Percentiles rank a stretch among this genome's conserved stretches.
Evolutionary conservation across 331 rosid species (phyloP).

Genomic region (Malus hybrid): DNA sequence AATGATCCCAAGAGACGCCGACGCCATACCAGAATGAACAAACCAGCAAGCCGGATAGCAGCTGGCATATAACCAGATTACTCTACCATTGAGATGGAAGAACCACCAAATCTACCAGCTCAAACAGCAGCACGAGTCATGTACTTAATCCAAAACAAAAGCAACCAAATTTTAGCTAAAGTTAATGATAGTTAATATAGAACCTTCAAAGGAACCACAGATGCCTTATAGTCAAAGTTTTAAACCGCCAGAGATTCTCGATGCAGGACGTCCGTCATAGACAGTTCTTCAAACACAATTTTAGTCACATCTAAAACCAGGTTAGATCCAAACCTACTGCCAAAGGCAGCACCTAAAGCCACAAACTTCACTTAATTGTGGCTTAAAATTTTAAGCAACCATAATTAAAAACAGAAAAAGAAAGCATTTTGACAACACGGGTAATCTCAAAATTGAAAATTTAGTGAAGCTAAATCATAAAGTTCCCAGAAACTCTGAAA

Average conservation of each 20-base stretch:
- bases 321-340: neutral
- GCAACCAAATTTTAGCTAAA: neutral
- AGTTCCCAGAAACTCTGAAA: too few species aligned
- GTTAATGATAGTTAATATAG: neutral
- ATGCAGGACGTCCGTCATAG: neutral
- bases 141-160: neutral
- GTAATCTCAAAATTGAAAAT: neutral
- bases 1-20: neutral
- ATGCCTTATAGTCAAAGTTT: neutral
- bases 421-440: neutral
- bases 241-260: neutral
- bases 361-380: neutral
- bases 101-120: neutral
- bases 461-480: neutral
- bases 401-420: neutral
- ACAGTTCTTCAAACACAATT: constrained; percentile 16
- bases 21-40: neutral
- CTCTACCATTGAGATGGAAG: neutral
- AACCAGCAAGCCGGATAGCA: neutral
- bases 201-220: neutral
- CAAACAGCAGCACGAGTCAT: neutral
- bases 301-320: neutral
- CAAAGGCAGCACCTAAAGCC: neutral
- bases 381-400: neutral
- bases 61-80: neutral